These are phyloP conservation scores for Coccomyxa sp. DNA, from an alignment of 139 green algal species.

Conservation along the genomic window DNA sequence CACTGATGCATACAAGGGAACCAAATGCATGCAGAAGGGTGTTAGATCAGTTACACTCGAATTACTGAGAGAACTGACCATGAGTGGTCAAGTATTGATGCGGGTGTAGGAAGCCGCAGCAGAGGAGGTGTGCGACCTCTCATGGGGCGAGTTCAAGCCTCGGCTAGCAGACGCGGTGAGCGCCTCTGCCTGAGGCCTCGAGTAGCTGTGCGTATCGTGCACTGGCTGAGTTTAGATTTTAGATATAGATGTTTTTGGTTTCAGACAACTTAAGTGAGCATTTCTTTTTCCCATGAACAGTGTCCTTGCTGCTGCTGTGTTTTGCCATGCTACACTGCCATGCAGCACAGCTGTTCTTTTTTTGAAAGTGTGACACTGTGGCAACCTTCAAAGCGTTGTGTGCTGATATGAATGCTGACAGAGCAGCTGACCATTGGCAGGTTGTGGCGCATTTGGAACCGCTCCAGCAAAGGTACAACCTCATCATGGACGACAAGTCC, in stretches of 20 bases:
- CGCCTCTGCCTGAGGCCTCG: not conserved
- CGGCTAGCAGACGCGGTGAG: constrained; percentile 78
- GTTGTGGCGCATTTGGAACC: constrained; percentile 86
- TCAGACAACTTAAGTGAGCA: not conserved
- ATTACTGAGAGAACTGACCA: not conserved
- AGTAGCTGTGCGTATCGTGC: not conserved
- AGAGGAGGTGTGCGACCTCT: constrained; percentile 62
- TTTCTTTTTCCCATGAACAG: not conserved
- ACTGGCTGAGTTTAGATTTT: not conserved
- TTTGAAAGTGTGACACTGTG: no score
- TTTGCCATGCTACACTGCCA: not conserved
- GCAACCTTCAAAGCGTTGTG: not conserved
- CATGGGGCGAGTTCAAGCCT: constrained; percentile 96
- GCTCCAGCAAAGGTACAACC: constrained; percentile 69
- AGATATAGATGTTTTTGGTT: not conserved
- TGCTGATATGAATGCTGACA: not conserved
- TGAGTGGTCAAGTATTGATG: not conserved
- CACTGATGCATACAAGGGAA: not conserved
- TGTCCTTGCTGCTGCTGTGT: not conserved
- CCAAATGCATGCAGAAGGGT: not conserved
- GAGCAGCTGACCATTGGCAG: not conserved
- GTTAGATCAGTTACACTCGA: no score
- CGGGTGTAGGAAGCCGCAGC: constrained; percentile 43
- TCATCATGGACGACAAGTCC: constrained; percentile 29
- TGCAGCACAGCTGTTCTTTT: not conserved